Conservation (phyloP, 2,329 filamentous ascomycete genomes). For the Colletotrichum cordylinicola region DNA sequence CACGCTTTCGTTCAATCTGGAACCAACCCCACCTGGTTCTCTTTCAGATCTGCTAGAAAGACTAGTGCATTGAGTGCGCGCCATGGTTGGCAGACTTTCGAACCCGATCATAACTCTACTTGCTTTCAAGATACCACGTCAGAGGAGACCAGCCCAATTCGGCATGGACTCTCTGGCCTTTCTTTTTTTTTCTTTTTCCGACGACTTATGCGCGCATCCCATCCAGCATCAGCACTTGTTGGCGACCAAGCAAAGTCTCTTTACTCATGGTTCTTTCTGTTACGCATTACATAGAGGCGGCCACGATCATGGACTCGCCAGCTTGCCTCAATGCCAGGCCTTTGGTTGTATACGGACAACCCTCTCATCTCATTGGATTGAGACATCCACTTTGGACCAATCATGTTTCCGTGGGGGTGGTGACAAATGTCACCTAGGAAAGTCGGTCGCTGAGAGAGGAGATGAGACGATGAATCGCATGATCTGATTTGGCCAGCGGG, state of each 20-base stretch:
- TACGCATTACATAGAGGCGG: conserved; percentile 18
- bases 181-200: conserved; percentile 10
- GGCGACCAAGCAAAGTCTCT: conserved; percentile 9
- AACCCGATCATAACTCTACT: conserved; percentile 16
- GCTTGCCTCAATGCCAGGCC: background rate
- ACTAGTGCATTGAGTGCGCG: background rate
- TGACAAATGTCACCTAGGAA: background rate
- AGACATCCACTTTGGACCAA: conserved; percentile 5
- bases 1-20: background rate
- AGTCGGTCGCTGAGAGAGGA: background rate
- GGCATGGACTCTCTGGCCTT: conserved; percentile 11
- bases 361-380: conserved; percentile 10
- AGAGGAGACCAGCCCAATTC: background rate
- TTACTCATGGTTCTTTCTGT: background rate
- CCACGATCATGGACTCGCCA: background rate
- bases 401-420: background rate
- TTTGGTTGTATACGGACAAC: conserved; percentile 5
- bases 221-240: conserved; percentile 16
- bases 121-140: conserved; percentile 23
- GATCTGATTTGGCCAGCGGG: conserved; percentile 18
- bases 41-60: background rate
- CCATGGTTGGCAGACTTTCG: conserved; percentile 10
- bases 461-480: conserved; percentile 19
- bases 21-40: background rate
- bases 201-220: conserved; percentile 1